A percentile compares a stretch with the other conserved stretches of the same genome.
phyloP scores from a whole-genome alignment of 2,329 filamentous ascomycete species.

The Ophiostoma perfectum region DNA sequence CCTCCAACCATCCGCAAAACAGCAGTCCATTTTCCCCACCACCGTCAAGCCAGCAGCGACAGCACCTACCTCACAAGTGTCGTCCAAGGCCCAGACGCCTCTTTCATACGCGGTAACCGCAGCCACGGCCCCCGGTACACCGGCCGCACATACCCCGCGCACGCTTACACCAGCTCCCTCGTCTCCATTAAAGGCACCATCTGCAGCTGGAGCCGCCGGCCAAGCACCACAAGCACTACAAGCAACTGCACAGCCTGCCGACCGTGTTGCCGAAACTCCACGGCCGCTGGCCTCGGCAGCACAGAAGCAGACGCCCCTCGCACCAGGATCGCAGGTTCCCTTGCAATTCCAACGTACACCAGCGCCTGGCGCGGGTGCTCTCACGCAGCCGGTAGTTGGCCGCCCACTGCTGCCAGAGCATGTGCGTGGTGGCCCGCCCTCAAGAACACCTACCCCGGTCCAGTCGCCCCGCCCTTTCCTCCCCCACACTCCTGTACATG shows the following conservation, averaged over 20 bases:
- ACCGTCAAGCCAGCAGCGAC: neutral
- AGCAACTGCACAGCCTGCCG: neutral
- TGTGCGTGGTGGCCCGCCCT: constrained; percentile 16
- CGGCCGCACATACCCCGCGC: neutral
- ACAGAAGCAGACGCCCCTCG: constrained; percentile 17
- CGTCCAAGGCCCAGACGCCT: too few relatives aligned
- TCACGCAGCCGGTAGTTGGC: neutral
- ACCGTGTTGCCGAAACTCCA: constrained; percentile 11
- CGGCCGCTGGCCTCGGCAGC: constrained; percentile 15
- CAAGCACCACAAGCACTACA: neutral
- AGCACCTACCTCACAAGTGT: neutral
- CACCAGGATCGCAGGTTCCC: neutral
- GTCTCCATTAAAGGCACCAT: neutral
- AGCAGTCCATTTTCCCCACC: neutral
- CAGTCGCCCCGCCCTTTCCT: constrained; percentile 21
- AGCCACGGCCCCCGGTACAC: neutral
- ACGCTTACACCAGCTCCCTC: neutral
- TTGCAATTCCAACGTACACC: constrained; percentile 9
- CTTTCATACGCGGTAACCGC: neutral
- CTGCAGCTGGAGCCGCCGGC: neutral
- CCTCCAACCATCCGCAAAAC: neutral
- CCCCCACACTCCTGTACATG: constrained; percentile 22
- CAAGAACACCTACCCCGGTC: constrained; percentile 21
- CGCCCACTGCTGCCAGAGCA: constrained; percentile 22
- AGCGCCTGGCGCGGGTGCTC: neutral